Conservation (phyloP, 768 basidiomycete species). For the Nidularia pulvinata region DNA sequence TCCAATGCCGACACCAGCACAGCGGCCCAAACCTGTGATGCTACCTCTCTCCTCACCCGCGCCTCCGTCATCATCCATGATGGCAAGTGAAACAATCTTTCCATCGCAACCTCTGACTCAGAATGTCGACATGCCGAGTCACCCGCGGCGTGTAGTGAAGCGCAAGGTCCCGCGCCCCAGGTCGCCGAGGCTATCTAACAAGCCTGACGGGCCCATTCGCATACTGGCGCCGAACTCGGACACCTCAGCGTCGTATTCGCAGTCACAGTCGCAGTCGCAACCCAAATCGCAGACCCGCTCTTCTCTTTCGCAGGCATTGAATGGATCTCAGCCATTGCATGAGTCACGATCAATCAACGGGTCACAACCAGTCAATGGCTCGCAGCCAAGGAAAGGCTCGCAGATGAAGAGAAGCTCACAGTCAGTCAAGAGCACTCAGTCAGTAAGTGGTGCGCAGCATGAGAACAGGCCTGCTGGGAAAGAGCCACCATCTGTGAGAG, state of each 20-base stretch:
- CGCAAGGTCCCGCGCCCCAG: constrained; percentile 49
- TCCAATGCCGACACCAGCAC: constrained; percentile 30
- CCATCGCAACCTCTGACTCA: not conserved
- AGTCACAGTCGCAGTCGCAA: constrained; percentile 14
- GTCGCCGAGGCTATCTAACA: constrained; percentile 24
- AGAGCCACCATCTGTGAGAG: too few relatives aligned
- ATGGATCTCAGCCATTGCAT: too few relatives aligned
- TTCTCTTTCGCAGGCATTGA: not conserved
- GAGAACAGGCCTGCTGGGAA: too few relatives aligned
- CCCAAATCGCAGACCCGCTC: not conserved
- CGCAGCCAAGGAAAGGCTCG: not conserved
- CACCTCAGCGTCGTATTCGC: constrained; percentile 37
- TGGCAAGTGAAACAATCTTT: constrained; percentile 6
- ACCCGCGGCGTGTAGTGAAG: constrained; percentile 19
- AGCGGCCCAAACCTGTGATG: constrained; percentile 13
- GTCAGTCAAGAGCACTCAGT: not conserved
- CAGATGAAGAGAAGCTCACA: not conserved
- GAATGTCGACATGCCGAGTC: not conserved
- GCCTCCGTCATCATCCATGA: constrained; percentile 1
- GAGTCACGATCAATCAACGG: too few relatives aligned
- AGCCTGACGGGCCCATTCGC: constrained; percentile 29
- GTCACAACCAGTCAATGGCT: too few relatives aligned
- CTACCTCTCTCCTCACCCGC: constrained; percentile 6
- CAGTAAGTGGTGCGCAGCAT: not conserved
- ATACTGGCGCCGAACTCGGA: constrained; percentile 62